These are phyloP conservation scores for Aspergillus avenaceus DNA, from an alignment of 495 filamentous ascomycete genomes.

Conservation along the genomic window DNA sequence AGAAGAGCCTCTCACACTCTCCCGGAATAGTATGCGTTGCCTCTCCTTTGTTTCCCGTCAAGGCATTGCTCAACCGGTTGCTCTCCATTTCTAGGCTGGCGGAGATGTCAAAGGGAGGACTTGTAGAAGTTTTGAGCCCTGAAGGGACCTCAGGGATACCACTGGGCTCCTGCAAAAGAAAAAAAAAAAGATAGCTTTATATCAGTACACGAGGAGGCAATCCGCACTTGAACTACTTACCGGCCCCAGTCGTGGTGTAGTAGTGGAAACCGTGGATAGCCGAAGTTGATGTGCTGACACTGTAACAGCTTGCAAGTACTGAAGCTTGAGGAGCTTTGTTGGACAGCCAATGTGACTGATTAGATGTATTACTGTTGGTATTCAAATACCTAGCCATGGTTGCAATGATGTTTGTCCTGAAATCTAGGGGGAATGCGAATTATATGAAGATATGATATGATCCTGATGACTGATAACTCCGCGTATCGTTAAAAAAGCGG, in stretches of 20 bases:
- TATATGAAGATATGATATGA: not conserved
- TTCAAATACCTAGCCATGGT: slow-evolving; percentile 55
- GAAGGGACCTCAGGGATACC: slow-evolving; percentile 96
- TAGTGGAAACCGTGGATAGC: slow-evolving; percentile 83
- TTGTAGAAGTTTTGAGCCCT: slow-evolving; percentile 69
- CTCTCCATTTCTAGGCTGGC: slow-evolving; percentile 56
- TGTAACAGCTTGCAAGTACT: slow-evolving; percentile 84
- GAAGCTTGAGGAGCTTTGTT: slow-evolving; percentile 52
- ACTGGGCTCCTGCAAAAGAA: slow-evolving; percentile 68
- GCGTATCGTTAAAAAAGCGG: too few relatives aligned
- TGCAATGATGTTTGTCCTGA: slow-evolving; percentile 6
- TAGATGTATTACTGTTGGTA: slow-evolving; percentile 69
- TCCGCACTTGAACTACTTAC: slow-evolving; percentile 35
- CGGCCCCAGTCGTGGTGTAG: slow-evolving; percentile 81
- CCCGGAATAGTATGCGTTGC: slow-evolving; percentile 91
- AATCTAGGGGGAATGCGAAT: too few relatives aligned
- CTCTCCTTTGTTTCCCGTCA: slow-evolving; percentile 66
- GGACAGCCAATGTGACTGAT: slow-evolving; percentile 52
- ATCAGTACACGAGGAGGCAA: not conserved
- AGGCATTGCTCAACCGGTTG: slow-evolving; percentile 35
- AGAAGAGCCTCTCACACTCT: slow-evolving; percentile 99
- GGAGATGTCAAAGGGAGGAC: slow-evolving; percentile 75
- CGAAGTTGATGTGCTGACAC: slow-evolving; percentile 48
- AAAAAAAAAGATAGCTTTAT: not conserved
- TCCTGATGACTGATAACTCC: too few relatives aligned